Evolutionary conservation across 441 rosid species (phyloP).

Genomic region (Viola pubescens): DNA sequence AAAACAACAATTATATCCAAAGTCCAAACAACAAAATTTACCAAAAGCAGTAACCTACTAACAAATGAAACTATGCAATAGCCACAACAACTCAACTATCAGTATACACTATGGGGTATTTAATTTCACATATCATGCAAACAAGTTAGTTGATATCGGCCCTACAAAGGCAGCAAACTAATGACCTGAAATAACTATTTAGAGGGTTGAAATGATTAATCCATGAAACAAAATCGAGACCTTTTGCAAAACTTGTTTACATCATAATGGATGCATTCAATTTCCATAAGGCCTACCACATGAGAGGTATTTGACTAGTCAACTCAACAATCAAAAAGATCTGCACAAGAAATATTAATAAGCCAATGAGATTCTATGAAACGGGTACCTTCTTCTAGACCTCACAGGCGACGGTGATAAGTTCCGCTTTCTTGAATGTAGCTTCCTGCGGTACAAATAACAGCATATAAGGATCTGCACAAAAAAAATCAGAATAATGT

Average conservation of each 20-base stretch:
- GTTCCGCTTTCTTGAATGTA: conserved; percentile 41
- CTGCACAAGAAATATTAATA: background rate
- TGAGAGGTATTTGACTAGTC: background rate
- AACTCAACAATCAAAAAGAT: conserved; percentile 6
- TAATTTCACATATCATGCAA: too few relatives aligned
- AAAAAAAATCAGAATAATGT: conserved; percentile 14
- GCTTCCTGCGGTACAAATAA: conserved; percentile 39
- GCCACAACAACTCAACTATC: too few relatives aligned
- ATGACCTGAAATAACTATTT: too few relatives aligned
- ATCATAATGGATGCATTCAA: conserved; percentile 1
- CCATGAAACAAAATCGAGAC: too few relatives aligned
- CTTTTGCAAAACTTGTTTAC: background rate
- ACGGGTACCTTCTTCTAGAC: conserved; percentile 59
- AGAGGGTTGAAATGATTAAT: too few relatives aligned
- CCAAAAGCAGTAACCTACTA: too few relatives aligned
- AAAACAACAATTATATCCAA: conserved; percentile 2
- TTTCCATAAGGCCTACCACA: conserved; percentile 1
- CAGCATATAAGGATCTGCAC: conserved; percentile 17
- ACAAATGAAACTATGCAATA: too few relatives aligned
- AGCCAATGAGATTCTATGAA: conserved; percentile 11
- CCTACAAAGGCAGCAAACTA: too few relatives aligned
- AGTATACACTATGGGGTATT: too few relatives aligned
- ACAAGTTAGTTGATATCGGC: too few relatives aligned
- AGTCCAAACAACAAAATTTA: background rate
- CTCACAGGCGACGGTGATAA: conserved; percentile 75